Percentiles rank a stretch among this genome's conserved stretches.
phyloP scores from a whole-genome alignment of 2,329 filamentous ascomycete species.

The Cladophialophora bantiana region DNA sequence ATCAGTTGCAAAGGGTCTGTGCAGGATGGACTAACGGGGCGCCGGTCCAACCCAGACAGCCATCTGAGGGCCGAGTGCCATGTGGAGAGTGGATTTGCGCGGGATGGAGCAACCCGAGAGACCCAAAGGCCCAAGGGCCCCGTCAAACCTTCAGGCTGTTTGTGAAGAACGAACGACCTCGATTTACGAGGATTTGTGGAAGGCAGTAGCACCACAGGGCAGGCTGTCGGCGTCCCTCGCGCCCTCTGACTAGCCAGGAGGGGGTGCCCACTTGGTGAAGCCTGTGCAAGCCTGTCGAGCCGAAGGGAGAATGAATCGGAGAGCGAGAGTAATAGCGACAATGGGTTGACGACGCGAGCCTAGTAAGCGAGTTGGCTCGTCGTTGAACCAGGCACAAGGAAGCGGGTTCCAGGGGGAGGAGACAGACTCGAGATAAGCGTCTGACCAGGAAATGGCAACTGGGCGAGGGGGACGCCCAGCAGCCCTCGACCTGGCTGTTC shows the following conservation, averaged over 20 bases:
- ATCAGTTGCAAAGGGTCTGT: background rate
- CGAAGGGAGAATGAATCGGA: too few relatives aligned
- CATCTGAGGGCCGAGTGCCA: background rate
- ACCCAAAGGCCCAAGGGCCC: background rate
- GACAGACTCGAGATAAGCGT: background rate
- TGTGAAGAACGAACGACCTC: background rate
- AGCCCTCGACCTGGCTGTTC: background rate
- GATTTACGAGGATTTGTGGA: background rate
- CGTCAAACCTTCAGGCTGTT: conserved; percentile 8
- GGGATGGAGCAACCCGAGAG: background rate
- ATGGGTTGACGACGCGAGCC: too few relatives aligned
- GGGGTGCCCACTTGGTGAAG: too few relatives aligned
- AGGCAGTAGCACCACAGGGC: too few relatives aligned
- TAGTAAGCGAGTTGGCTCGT: too few relatives aligned
- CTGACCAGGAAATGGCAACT: background rate
- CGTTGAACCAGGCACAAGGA: background rate
- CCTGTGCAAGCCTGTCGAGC: too few relatives aligned
- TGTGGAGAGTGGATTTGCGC: background rate
- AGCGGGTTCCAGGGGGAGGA: background rate
- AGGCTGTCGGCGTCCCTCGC: too few relatives aligned
- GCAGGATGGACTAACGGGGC: conserved; percentile 3
- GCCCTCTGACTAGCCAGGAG: too few relatives aligned
- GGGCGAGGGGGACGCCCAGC: background rate
- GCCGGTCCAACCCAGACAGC: conserved; percentile 3
- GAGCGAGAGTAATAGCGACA: too few relatives aligned